Percentiles rank a stretch among this genome's conserved stretches.
Evolutionary conservation across 495 filamentous ascomycete genomes (phyloP).

Genomic region (Penicillium angulare): DNA sequence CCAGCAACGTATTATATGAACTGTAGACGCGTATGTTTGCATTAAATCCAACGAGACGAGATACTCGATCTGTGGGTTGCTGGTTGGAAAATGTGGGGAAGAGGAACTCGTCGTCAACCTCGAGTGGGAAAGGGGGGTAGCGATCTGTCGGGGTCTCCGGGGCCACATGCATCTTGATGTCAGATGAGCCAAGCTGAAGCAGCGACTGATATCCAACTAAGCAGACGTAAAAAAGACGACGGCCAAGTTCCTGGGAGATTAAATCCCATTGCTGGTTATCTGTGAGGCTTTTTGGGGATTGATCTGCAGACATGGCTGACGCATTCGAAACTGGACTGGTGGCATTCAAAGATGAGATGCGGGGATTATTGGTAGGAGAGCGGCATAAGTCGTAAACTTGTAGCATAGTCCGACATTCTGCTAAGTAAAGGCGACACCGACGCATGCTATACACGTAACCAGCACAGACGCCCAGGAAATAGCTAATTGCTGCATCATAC

Average conservation of each 20-base stretch:
- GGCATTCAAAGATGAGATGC: conserved; percentile 9
- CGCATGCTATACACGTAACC: conserved; percentile 68
- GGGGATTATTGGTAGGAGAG: conserved; percentile 26
- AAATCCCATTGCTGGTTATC: conserved; percentile 49
- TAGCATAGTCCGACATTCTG: conserved; percentile 70
- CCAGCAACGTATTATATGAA: conserved; percentile 65
- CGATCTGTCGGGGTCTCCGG: conserved; percentile 69
- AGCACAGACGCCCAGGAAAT: conserved; percentile 71
- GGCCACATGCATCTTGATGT: conserved; percentile 62
- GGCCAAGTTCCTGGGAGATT: conserved; percentile 73
- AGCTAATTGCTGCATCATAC: conserved; percentile 83
- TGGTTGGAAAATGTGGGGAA: conserved; percentile 57
- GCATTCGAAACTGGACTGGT: conserved; percentile 29
- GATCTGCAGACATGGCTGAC: conserved; percentile 24
- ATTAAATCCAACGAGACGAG: conserved; percentile 72
- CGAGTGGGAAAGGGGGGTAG: conserved; percentile 76
- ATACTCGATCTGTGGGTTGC: conserved; percentile 62
- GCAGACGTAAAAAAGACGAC: conserved; percentile 76
- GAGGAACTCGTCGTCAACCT: conserved; percentile 79
- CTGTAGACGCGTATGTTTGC: conserved; percentile 68
- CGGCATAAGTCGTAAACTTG: conserved; percentile 64
- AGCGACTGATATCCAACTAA: conserved; percentile 61
- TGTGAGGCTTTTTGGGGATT: conserved; percentile 15
- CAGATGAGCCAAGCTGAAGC: conserved; percentile 66
- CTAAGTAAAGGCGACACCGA: conserved; percentile 65